Percentiles rank a stretch among this genome's conserved stretches.
phyloP scores from a whole-genome alignment of 2,329 filamentous ascomycete species.

The Aspergillus pseudonomiae region DNA sequence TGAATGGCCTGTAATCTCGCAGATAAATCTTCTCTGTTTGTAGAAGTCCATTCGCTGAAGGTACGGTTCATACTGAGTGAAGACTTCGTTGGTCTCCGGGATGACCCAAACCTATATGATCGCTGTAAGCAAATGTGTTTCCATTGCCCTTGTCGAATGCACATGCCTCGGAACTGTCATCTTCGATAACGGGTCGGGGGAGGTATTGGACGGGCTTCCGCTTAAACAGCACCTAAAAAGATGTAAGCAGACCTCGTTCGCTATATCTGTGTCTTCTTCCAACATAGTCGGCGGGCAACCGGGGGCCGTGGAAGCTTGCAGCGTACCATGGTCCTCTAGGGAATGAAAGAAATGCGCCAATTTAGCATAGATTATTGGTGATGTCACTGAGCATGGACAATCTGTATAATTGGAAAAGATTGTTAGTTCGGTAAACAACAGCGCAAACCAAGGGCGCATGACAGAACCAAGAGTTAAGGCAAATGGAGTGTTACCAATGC shows the following conservation, averaged over 20 bases:
- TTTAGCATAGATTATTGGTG: slow-evolving; percentile 26
- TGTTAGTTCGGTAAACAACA: slow-evolving; percentile 5
- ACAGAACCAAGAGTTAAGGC: background rate
- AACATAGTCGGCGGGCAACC: background rate
- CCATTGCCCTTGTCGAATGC: slow-evolving; percentile 12
- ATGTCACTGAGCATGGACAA: slow-evolving; percentile 1
- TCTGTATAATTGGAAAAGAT: background rate
- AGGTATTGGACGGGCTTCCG: slow-evolving; percentile 89
- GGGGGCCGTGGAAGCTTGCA: slow-evolving; percentile 4
- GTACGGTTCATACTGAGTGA: slow-evolving; percentile 85
- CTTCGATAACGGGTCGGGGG: slow-evolving; percentile 69
- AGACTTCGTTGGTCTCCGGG: slow-evolving; percentile 85
- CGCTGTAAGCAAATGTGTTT: slow-evolving; percentile 15
- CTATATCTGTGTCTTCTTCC: background rate
- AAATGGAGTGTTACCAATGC: background rate
- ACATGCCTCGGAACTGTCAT: slow-evolving; percentile 81
- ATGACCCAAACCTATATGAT: slow-evolving; percentile 82
- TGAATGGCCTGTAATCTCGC: slow-evolving; percentile 92
- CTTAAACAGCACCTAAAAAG: slow-evolving; percentile 83
- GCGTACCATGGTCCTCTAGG: slow-evolving; percentile 37
- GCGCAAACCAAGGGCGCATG: background rate
- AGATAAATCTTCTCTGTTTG: slow-evolving; percentile 90
- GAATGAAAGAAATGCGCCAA: slow-evolving; percentile 24
- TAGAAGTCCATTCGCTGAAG: slow-evolving; percentile 88
- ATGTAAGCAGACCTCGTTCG: slow-evolving; percentile 20